Evolutionary conservation across 2,329 filamentous ascomycete genomes (phyloP).

Genomic region (Colletotrichum sp.): DNA sequence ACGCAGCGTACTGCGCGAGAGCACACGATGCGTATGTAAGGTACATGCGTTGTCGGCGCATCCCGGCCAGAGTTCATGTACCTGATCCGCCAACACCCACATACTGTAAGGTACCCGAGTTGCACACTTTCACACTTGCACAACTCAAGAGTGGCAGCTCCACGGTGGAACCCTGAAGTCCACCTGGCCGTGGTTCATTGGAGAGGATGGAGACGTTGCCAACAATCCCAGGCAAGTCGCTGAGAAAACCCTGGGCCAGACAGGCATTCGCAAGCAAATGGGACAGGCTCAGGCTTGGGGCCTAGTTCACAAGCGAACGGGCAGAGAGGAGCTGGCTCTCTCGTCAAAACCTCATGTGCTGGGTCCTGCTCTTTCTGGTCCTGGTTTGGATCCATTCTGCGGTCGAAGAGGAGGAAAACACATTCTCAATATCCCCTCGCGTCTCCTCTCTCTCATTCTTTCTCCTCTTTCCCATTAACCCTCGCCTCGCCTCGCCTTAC

Average conservation of each 20-base stretch:
- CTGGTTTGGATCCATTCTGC: background rate
- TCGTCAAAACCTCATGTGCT: background rate
- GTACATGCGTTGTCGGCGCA: background rate
- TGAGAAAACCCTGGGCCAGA: background rate
- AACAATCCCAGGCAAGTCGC: background rate
- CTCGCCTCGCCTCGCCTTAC: background rate
- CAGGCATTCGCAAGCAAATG: background rate
- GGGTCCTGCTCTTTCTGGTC: background rate
- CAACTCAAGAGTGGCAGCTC: background rate
- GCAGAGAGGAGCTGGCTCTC: background rate
- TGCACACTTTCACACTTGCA: background rate
- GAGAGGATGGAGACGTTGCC: background rate
- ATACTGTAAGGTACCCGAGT: constrained; percentile 17
- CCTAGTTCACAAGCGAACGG: background rate
- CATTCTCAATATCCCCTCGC: background rate
- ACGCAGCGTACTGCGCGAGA: background rate
- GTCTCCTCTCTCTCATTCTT: background rate
- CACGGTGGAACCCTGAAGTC: constrained; percentile 1
- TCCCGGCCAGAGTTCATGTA: background rate
- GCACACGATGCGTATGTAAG: background rate
- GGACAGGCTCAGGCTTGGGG: constrained; percentile 1
- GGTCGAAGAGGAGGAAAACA: background rate
- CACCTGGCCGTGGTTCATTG: background rate
- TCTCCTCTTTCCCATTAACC: background rate
- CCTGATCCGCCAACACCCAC: background rate